Conservation (phyloP, 1,139 yeast genomes). For the Nematodospora anomalae region DNA sequence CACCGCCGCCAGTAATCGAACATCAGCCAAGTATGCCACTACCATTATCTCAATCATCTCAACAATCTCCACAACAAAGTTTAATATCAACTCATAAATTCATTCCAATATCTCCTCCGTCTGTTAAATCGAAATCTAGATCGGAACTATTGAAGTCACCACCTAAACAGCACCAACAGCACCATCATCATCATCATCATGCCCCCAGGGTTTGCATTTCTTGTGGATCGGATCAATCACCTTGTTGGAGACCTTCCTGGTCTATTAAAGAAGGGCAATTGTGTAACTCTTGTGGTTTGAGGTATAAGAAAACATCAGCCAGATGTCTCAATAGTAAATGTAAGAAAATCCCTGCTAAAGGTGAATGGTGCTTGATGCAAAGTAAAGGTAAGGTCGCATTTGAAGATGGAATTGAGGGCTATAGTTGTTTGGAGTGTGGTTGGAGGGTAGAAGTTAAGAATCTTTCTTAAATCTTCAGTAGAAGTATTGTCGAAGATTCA, state of each 20-base stretch:
- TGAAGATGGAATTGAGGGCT: constrained; percentile 48
- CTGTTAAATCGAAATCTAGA: constrained; percentile 31
- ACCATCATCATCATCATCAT: constrained; percentile 20
- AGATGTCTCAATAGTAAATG: constrained; percentile 77
- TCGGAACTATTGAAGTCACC: constrained; percentile 39
- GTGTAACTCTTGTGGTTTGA: constrained; percentile 93
- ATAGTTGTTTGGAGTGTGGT: constrained; percentile 70
- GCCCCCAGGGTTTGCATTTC: constrained; percentile 72
- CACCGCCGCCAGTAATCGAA: constrained; percentile 15
- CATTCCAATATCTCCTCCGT: constrained; percentile 44
- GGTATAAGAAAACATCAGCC: constrained; percentile 92
- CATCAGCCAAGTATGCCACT: too few species aligned
- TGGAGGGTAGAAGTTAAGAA: constrained; percentile 44
- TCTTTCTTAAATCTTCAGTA: constrained; percentile 7
- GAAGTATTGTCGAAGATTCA: constrained; percentile 1
- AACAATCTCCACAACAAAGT: constrained; percentile 4
- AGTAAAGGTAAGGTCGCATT: constrained; percentile 52
- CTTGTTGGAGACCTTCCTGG: constrained; percentile 99
- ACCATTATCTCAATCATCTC: constrained; percentile 8
- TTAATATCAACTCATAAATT: constrained; percentile 27
- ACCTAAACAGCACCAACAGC: constrained; percentile 19
- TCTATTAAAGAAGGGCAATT: constrained; percentile 83
- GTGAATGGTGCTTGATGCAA: constrained; percentile 92
- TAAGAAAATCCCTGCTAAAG: constrained; percentile 90
- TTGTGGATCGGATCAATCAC: constrained; percentile 88